Evolutionary conservation across 768 basidiomycete genomes (phyloP), one percentile per base, ranked within the genome.

Genomic region (Tylopilus rubrobrunneus): DNA sequence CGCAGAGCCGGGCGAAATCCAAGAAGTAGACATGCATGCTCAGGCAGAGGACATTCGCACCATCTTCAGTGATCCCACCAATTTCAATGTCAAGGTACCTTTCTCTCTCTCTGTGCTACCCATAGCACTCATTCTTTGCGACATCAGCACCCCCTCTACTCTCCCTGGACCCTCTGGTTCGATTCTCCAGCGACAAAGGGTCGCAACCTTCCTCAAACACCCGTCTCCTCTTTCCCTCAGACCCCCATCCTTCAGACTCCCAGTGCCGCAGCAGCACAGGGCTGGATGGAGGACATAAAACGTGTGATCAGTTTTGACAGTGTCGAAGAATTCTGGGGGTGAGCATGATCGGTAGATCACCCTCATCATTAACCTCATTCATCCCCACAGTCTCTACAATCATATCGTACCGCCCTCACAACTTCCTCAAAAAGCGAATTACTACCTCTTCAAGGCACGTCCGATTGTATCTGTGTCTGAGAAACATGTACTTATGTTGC

Each of bases 321-420:
- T 55, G 97, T 99, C 19, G 97, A 99, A 74, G 96, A 98, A 72
- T 99, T 99, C 74, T 99, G 97, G 97, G 96, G 96, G 89, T 90
- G 63, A 63, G 86, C 76, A 23, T 5, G 29, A 36, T 51, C 19
- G 41, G n/a, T 52, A 34, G 37, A 54, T 33, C 31, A 17, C 37
- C 23, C 37, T 17, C 27, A 4, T n/a, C 17, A 15, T 29, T 33
- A 12, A 27, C 52, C 51, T 68, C 49, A 67, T 45, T 47, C n/a
- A 44, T 31, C 28, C 37, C 15, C 41, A n/a, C 57, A 95, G 90
- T 9, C 74, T 97, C 58, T 95, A 97, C 75, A 97, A 98, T 73
- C 97, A 98, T 74, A 96, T 98, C 65, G 86, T 99, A 45, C 91
- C 93, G 25, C 97, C 97, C 15, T 96, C 93, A 19, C 83, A 85